Percentiles rank a stretch among this genome's conserved stretches.
Conservation (phyloP, 306 rosid genomes). For the Begonia masoniana region DNA sequence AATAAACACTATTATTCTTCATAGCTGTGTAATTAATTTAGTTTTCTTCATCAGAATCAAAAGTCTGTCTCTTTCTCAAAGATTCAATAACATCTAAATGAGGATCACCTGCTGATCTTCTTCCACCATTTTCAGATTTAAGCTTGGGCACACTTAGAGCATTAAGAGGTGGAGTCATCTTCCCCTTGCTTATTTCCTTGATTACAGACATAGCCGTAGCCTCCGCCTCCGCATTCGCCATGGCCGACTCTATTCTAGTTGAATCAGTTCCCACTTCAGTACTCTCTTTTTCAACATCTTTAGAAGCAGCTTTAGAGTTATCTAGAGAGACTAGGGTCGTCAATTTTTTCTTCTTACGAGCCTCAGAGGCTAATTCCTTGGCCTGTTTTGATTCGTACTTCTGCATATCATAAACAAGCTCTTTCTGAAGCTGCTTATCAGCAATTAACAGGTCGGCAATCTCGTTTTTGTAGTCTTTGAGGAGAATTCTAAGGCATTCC, state of each 20-base stretch:
- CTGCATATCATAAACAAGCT: slow-evolving; percentile 71
- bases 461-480: slow-evolving; percentile 87
- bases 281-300: slow-evolving; percentile 12
- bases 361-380: slow-evolving; percentile 50
- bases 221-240: slow-evolving; percentile 70
- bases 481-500: slow-evolving; percentile 81
- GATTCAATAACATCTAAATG: slow-evolving; percentile 38
- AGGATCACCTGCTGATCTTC: slow-evolving; percentile 15
- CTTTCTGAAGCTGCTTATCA: slow-evolving; percentile 92
- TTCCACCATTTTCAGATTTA: slow-evolving; percentile 28
- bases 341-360: slow-evolving; percentile 26
- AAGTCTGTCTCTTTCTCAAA: slow-evolving; percentile 47
- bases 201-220: slow-evolving; percentile 78
- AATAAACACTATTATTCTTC: too few species aligned
- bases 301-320: slow-evolving; percentile 16
- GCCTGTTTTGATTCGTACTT: slow-evolving; percentile 65
- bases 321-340: slow-evolving; percentile 22
- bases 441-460: slow-evolving; percentile 83
- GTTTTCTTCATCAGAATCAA: slow-evolving; percentile 65
- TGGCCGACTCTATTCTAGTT: slow-evolving; percentile 51
- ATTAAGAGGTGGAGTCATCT: slow-evolving; percentile 44
- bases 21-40: neutral
- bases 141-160: slow-evolving; percentile 53
- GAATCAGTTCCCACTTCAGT: slow-evolving; percentile 21
- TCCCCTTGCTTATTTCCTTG: slow-evolving; percentile 61